Base-by-base conservation (phyloP, 352 stramenopile species). In the Phytophthora macrochlamydospora region DNA sequence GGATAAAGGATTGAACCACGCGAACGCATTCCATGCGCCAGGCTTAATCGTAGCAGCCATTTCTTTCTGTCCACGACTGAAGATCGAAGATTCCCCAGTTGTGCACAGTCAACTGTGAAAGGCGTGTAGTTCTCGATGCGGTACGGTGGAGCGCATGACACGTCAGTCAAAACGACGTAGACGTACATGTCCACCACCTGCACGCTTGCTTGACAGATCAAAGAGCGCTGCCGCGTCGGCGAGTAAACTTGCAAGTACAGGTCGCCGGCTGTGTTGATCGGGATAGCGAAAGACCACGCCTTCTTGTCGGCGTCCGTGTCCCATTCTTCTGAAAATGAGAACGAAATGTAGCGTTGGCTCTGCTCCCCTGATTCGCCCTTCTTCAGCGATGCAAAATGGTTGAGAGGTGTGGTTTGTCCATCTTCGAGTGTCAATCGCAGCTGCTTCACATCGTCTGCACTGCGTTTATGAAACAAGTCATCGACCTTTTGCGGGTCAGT, bases 131-230 rank as follows among this genome's bases (percentile, higher is more conserved):
- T 96, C 71, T 96, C 88, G 48, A 96, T 89, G 7, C 88, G 85
- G 66, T 94, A 96, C 14, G 88, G 88, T 7, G 88, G 88, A 14
- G 84, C 78, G 28, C 79, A 86, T 0, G 86, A 96, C 9, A 91
- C 83, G 62, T 96, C 88, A 28, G 75, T 94, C 50, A 96, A 62
- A 52, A 94, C 87, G 11, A 96, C 86, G 62, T 94, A 96, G 14
- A 96, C 79, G 56, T 96, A 93, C 81, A 92, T 92, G 38, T 93
- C 88, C n/a, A 96, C 82, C 29, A 96, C 81, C 56, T 96, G 88
- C 18, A 96, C 84, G 52, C 86, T 94, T 38, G 83, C 88, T 54
- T 94, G 76, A 48, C 87, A 94, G 51, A 96, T 94, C 42, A 94
- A 76, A 44, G 83, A 75, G 35, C 85, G 85, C 63, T 96, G 73